Conservation (phyloP, 495 filamentous ascomycete genomes). For the Parathielavia appendiculata region DNA sequence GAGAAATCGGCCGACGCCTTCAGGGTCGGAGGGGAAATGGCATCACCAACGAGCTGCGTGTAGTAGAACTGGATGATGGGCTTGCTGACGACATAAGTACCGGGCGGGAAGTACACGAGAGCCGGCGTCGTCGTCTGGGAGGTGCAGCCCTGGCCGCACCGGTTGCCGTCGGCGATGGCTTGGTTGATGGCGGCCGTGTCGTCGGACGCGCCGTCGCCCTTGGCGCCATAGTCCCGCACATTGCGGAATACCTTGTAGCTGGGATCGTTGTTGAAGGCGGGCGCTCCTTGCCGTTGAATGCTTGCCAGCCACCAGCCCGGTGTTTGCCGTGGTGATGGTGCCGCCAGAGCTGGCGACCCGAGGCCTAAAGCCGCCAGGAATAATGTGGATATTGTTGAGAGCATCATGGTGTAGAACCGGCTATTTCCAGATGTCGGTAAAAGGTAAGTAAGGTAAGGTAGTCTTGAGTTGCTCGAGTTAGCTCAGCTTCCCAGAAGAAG, state of each 20-base stretch:
- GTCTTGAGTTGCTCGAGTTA: conserved; percentile 10
- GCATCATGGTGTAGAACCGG: conserved; percentile 43
- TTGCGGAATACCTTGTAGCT: conserved; percentile 78
- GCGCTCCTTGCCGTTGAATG: conserved; percentile 64
- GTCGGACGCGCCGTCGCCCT: conserved; percentile 72
- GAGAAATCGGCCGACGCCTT: conserved; percentile 67
- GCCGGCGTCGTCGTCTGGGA: conserved; percentile 74
- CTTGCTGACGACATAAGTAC: conserved; percentile 65
- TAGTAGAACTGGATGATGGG: conserved; percentile 73
- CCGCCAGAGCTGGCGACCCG: conserved; percentile 29
- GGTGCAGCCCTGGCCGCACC: conserved; percentile 74
- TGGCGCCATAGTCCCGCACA: conserved; percentile 62
- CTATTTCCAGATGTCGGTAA: conserved; percentile 29
- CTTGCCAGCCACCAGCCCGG: conserved; percentile 67
- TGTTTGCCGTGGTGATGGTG: conserved; percentile 27
- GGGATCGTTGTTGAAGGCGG: conserved; percentile 53
- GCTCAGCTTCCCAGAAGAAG: conserved; percentile 12
- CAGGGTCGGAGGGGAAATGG: conserved; percentile 61
- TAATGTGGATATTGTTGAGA: conserved; percentile 35
- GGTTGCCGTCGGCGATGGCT: conserved; percentile 69
- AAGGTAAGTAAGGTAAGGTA: background rate
- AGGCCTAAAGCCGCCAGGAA: conserved; percentile 37
- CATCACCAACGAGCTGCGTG: conserved; percentile 76
- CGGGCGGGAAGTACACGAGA: conserved; percentile 75
- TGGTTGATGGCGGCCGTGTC: conserved; percentile 86